Evolutionary conservation across 345 rosid genomes (phyloP), one percentile per base, ranked within the genome.

Genomic region (Crucihimalaya himalaica): DNA sequence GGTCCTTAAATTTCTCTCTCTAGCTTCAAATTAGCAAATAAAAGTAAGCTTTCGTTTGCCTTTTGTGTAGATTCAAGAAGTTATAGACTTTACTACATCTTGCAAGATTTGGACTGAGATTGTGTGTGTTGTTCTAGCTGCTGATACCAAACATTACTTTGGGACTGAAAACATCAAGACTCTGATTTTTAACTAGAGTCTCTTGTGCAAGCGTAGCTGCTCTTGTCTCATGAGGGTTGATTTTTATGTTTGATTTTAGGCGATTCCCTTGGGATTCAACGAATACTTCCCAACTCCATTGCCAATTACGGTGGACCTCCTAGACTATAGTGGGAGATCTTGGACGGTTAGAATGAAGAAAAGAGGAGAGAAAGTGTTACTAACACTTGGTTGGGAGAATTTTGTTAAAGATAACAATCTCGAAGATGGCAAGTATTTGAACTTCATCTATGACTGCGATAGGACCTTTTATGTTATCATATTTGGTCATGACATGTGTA

Each of bases 391-490:
- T 27, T 74, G 72, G 72, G 78, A 65, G 15, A 56, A 18, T 47
- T 66, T 66, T 57, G 72, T 66, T 1, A 66, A 19, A 4, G 72
- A 66, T 1, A 46, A 57, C 34, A 51, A 74, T 39, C 59, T 74
- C 1, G 72, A 74, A 35, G 78, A 74, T 40, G 78, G 78, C 9
- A 74, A 74, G 72, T 39, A 28, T 37, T 37, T 74, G 66, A 29
- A 66, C 8, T 74, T 74, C 72, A 19, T 59, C 32, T 74, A 74
- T 27, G 72, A 57, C 31, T 8, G 52, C 52, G 4, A 47, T 1
- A 51, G 72, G 7, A 47, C 66, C 60, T 74, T 73, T 10, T 2
- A 20, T 10, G 59, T 74, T 66, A 10, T 56, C 43, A 2, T 66
- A 16, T 74, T 46, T 57, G 66, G 66, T 66, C 78, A 34, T 15